Evolutionary conservation across 495 filamentous ascomycete genomes (phyloP).

Genomic region (Massariosphaeria phaeospora): DNA sequence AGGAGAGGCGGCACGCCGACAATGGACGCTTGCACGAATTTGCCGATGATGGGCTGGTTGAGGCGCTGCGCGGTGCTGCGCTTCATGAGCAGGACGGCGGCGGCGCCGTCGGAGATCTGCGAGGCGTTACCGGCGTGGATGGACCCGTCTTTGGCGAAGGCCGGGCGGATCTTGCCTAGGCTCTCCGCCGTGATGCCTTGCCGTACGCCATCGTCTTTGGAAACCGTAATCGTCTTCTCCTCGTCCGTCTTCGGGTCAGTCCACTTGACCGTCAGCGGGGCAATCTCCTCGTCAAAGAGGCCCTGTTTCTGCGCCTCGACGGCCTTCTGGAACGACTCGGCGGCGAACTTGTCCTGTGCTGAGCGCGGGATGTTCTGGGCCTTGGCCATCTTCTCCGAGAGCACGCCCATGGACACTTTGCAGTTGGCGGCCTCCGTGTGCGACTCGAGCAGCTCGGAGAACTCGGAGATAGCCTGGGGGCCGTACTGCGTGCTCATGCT

Average conservation of each 20-base stretch:
- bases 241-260: slow-evolving; percentile 89
- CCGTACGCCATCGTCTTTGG: slow-evolving; percentile 81
- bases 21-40: slow-evolving; percentile 77
- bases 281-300: slow-evolving; percentile 90
- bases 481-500: slow-evolving; percentile 93
- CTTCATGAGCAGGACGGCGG: slow-evolving; percentile 93
- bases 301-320: slow-evolving; percentile 77
- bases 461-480: slow-evolving; percentile 86
- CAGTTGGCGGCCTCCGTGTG: slow-evolving; percentile 85
- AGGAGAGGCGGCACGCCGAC: slow-evolving; percentile 88
- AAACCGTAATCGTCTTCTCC: slow-evolving; percentile 76
- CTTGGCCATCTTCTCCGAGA: slow-evolving; percentile 93
- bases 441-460: slow-evolving; percentile 83
- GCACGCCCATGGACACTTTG: slow-evolving; percentile 94
- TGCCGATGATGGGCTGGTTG: slow-evolving; percentile 82
- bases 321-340: slow-evolving; percentile 84
- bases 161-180: slow-evolving; percentile 81
- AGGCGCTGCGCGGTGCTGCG: slow-evolving; percentile 84
- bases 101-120: slow-evolving; percentile 93
- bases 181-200: slow-evolving; percentile 80
- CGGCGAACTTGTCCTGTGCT: slow-evolving; percentile 84
- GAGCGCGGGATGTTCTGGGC: slow-evolving; percentile 66
- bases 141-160: slow-evolving; percentile 84
- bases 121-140: slow-evolving; percentile 96
- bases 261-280: slow-evolving; percentile 73